phyloP scores from a whole-genome alignment of 805 yeast genomes.

The Teunomyces aglyptinius region DNA sequence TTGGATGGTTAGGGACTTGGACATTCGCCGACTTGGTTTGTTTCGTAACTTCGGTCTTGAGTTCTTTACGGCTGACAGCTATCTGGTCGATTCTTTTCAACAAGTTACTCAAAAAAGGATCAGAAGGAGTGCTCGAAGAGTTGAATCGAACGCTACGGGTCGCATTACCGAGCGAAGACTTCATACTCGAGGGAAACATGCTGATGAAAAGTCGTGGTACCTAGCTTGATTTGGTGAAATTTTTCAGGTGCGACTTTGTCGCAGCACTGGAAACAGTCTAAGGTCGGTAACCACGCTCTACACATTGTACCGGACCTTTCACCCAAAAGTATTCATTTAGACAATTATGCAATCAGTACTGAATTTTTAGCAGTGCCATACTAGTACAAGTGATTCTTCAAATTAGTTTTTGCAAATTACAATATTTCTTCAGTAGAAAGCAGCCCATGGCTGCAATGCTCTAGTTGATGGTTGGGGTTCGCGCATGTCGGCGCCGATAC shows the following conservation, averaged over 20 bases:
- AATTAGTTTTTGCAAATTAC: no score
- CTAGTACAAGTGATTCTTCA: no score
- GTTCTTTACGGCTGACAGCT: constrained; percentile 16
- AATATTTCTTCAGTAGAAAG: no score
- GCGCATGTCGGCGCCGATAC: constrained; percentile 1
- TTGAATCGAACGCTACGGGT: constrained; percentile 8
- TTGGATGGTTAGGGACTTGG: constrained; percentile 2
- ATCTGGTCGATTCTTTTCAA: constrained; percentile 37
- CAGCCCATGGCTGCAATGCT: not conserved
- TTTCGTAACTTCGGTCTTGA: constrained; percentile 7
- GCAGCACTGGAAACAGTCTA: not conserved
- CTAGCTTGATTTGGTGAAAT: constrained; percentile 1
- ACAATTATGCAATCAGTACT: no score
- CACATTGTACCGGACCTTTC: not conserved
- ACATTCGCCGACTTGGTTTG: not conserved
- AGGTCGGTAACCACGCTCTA: not conserved
- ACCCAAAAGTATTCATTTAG: not conserved
- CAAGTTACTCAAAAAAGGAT: constrained; percentile 32
- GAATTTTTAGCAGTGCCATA: no score
- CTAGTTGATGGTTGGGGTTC: not conserved
- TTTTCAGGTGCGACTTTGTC: constrained; percentile 6
- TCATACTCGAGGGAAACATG: constrained; percentile 2
- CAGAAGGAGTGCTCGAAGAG: constrained; percentile 7
- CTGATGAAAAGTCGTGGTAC: not conserved
- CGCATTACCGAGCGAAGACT: constrained; percentile 1